Conservation (phyloP, 495 filamentous ascomycete species). For the Aspergillus incahuasiensis region DNA sequence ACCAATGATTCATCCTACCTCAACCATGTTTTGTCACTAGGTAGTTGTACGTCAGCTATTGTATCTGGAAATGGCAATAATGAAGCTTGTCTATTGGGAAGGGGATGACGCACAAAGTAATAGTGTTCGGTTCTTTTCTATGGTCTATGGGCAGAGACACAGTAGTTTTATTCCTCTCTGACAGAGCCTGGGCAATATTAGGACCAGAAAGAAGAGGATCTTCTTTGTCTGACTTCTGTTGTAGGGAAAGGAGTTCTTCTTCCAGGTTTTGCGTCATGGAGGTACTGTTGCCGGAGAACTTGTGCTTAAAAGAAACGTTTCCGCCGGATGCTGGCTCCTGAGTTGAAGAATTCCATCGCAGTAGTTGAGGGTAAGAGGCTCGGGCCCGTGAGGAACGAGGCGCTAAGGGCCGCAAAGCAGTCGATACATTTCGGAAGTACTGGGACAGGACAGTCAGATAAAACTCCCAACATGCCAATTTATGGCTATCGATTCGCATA, state of each 20-base stretch:
- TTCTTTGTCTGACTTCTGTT: not conserved
- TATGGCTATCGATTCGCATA: not conserved
- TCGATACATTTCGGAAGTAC: not conserved
- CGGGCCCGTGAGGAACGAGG: not conserved
- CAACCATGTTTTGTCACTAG: constrained; percentile 17
- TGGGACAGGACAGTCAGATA: not conserved
- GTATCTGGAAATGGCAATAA: not conserved
- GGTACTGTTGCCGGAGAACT: not conserved
- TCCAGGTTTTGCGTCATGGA: not conserved
- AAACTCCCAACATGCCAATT: not conserved
- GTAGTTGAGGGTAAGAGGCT: not conserved
- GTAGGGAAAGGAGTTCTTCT: not conserved
- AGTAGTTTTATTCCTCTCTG: too few species aligned
- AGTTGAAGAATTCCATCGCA: not conserved
- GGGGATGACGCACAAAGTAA: not conserved
- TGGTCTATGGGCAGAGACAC: not conserved
- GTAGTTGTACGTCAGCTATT: constrained; percentile 9
- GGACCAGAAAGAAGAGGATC: not conserved
- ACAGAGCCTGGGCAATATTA: too few species aligned
- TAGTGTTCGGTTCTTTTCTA: not conserved
- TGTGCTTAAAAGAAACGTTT: not conserved
- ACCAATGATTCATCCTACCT: constrained; percentile 7
- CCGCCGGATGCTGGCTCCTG: not conserved
- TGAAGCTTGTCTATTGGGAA: not conserved
- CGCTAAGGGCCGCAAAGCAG: not conserved